These are phyloP conservation scores for Solanum pennellii DNA, from an alignment of 257 asterid genomes.

Conservation along the genomic window DNA sequence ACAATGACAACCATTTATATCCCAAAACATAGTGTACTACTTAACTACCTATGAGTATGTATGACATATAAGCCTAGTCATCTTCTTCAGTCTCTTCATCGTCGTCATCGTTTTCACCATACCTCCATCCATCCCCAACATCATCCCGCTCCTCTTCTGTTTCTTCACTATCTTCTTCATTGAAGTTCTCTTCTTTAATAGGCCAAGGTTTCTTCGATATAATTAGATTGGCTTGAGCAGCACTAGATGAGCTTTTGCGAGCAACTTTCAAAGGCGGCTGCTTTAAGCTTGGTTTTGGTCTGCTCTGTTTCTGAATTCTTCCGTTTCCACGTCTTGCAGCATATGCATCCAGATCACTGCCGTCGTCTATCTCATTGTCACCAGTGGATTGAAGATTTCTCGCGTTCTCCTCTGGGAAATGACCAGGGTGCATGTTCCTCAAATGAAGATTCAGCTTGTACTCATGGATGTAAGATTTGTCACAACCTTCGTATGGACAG, in stretches of 20 bases:
- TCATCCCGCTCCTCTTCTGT: constrained; percentile 90
- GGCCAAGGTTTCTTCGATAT: constrained; percentile 52
- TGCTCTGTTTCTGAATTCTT: constrained; percentile 48
- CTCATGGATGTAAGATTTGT: constrained; percentile 96
- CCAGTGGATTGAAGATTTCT: constrained; percentile 30
- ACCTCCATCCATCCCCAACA: constrained; percentile 68
- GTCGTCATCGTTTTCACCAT: constrained; percentile 55
- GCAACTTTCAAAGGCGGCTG: constrained; percentile 66
- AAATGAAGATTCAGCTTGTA: constrained; percentile 97
- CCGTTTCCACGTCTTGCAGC: constrained; percentile 40
- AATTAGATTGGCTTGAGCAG: constrained; percentile 40
- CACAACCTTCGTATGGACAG: constrained; percentile 93
- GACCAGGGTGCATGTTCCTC: constrained; percentile 87
- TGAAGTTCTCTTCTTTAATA: constrained; percentile 37
- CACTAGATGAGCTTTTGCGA: constrained; percentile 40
- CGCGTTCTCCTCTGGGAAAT: constrained; percentile 68
- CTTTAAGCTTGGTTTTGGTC: constrained; percentile 72
- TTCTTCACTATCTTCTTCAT: constrained; percentile 95
- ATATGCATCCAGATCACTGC: constrained; percentile 65
- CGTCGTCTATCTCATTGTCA: constrained; percentile 70
- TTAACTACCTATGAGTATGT: not conserved
- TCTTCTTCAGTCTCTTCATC: constrained; percentile 97
- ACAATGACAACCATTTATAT: not conserved
- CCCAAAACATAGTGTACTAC: not conserved
- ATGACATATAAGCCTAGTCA: constrained; percentile 26